Evolutionary conservation across 2,329 filamentous ascomycete species (phyloP), one percentile per base, ranked within the genome.

Genomic region (Fusarium sp.): DNA sequence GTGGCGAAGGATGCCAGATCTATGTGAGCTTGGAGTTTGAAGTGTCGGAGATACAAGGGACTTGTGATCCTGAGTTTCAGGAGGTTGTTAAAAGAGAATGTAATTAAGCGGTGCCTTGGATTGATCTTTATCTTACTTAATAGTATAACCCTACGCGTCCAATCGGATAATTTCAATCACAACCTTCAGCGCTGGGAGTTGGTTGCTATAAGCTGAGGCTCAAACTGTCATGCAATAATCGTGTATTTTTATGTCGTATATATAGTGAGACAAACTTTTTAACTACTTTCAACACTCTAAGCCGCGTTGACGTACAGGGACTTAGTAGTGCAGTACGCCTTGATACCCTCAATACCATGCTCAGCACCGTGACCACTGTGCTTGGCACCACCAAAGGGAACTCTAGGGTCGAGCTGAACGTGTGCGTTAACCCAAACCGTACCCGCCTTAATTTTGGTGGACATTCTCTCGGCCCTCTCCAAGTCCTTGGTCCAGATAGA

Each of bases 401-500:
- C 34, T n/a, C 18, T n/a, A n/a, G 34, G 34, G 34, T 37, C 18
- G 18, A 37, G 34, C 18, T 37, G 34, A 37, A 37, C 34, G 18
- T 37, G 34, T n/a, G 18, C 18, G 34, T 90, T 90, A 72, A 90
- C 85, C 83, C 86, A 90, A 1, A 90, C 85, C 3, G 78, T 84
- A 0, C 88, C 88, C 0, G 85, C 83, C 72, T 89, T 84, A 13
- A 90, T 78, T 21, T 82, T 80, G 28, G 82, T 74, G 0, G 86
- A 88, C 27, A 90, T 82, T 5, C 79, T 78, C 21, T 82, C 80
- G 0, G 87, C 88, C 11, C 81, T 78, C 1, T 79, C 79, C 7
- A 86, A 48, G 65, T 90, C 85, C 7, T 78, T 80, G 8, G 82
- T 85, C 80, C 87, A 90, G 0, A 90, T 82, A 0, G 86, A 86